These are phyloP conservation scores for Silene conica DNA, from an alignment of 148 eudicot genomes.

Conservation along the genomic window DNA sequence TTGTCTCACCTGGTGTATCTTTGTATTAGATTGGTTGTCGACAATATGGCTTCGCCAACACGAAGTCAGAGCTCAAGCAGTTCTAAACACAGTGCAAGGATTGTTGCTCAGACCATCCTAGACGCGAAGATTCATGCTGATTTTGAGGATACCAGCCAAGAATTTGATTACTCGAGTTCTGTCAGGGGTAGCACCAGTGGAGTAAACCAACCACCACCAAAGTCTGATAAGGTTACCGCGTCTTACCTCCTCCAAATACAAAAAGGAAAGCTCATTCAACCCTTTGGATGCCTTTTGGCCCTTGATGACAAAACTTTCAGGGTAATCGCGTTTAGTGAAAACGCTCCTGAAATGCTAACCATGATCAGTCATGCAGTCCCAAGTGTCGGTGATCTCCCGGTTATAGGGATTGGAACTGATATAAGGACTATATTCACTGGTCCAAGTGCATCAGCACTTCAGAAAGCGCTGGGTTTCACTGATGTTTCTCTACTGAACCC, in stretches of 20 bases:
- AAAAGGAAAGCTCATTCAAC: conserved; percentile 77
- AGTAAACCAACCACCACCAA: conserved; percentile 41
- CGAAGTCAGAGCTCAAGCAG: conserved; percentile 7
- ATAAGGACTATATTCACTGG: conserved; percentile 66
- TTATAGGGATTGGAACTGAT: conserved; percentile 78
- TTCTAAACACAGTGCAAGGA: conserved; percentile 7
- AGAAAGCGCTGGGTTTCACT: conserved; percentile 76
- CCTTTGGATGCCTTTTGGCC: conserved; percentile 87
- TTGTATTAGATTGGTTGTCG: neutral
- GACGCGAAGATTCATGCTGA: conserved; percentile 12
- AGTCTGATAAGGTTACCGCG: conserved; percentile 63
- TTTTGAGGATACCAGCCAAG: conserved; percentile 7
- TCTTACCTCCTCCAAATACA: conserved; percentile 86
- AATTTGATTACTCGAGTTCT: conserved; percentile 51
- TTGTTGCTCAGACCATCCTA: conserved; percentile 12
- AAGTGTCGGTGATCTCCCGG: conserved; percentile 75
- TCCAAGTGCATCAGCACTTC: conserved; percentile 71
- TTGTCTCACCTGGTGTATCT: neutral
- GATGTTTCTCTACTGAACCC: conserved; percentile 89
- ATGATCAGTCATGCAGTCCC: conserved; percentile 87
- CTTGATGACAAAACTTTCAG: conserved; percentile 74
- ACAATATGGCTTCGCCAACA: conserved; percentile 10
- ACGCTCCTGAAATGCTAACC: conserved; percentile 90
- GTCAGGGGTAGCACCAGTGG: conserved; percentile 37
- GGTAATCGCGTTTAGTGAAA: conserved; percentile 83